These are phyloP conservation scores for Naganishia cerealis DNA, from an alignment of 1,284 basidiomycete genomes.

Conservation along the genomic window DNA sequence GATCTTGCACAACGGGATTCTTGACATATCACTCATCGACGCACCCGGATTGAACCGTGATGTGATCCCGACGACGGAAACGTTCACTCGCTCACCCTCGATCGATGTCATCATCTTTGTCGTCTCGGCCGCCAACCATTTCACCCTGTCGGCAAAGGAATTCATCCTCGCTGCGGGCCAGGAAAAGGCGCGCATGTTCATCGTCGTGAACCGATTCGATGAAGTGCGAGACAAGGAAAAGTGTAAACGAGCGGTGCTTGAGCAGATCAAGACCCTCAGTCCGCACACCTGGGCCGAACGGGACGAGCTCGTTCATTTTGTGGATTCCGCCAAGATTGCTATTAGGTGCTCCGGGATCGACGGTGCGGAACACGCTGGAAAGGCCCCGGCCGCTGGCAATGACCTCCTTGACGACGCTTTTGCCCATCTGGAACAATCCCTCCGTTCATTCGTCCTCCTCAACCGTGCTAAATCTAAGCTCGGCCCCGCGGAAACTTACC, in stretches of 20 bases:
- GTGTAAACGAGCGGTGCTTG: slow-evolving; percentile 82
- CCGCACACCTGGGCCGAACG: slow-evolving; percentile 89
- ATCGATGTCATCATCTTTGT: slow-evolving; percentile 99
- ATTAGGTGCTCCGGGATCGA: slow-evolving; percentile 34
- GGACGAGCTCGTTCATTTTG: slow-evolving; percentile 94
- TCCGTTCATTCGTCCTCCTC: slow-evolving; percentile 91
- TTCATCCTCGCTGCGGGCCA: slow-evolving; percentile 91
- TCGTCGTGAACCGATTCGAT: slow-evolving; percentile 98
- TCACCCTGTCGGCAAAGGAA: slow-evolving; percentile 92
- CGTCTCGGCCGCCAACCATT: slow-evolving; percentile 97
- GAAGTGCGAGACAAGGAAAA: slow-evolving; percentile 94
- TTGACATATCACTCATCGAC: slow-evolving; percentile 97
- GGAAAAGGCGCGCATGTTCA: slow-evolving; percentile 97
- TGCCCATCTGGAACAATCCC: slow-evolving; percentile 81
- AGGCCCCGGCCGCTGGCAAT: slow-evolving; percentile 1
- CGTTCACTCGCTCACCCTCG: slow-evolving; percentile 95
- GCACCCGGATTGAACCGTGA: slow-evolving; percentile 97
- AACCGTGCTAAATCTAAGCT: slow-evolving; percentile 96
- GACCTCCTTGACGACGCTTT: slow-evolving; percentile 66
- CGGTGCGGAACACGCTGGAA: background rate
- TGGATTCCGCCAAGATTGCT: slow-evolving; percentile 71
- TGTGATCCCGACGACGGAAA: slow-evolving; percentile 89
- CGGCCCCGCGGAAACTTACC: slow-evolving; percentile 89
- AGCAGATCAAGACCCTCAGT: slow-evolving; percentile 90
- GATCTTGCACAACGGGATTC: slow-evolving; percentile 90